phyloP scores from a whole-genome alignment of 805 yeast species.

The Schwanniomyces yamadae region DNA sequence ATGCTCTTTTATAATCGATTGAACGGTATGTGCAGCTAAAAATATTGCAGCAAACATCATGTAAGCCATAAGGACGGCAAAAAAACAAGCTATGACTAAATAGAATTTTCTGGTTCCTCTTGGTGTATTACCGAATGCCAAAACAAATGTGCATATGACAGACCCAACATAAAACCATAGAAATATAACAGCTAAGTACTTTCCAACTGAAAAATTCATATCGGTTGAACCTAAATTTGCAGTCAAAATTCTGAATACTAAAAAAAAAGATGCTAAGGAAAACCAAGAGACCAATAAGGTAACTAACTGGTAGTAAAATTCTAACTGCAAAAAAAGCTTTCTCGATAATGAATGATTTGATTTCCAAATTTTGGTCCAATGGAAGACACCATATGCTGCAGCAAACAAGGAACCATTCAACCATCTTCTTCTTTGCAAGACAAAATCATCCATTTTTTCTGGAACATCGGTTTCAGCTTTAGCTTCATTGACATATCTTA shows the following conservation, averaged over 20 bases:
- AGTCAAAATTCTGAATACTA: conserved; percentile 86
- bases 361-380: conserved; percentile 84
- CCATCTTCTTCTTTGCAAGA: conserved; percentile 97
- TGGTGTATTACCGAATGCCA: conserved; percentile 93
- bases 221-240: conserved; percentile 66
- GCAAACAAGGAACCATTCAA: conserved; percentile 97
- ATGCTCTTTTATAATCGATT: conserved; percentile 47
- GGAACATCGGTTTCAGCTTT: conserved; percentile 96
- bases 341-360: conserved; percentile 82
- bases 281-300: conserved; percentile 87
- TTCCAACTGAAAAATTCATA: conserved; percentile 69
- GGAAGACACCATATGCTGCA: conserved; percentile 83
- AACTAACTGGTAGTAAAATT: conserved; percentile 79
- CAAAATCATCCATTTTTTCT: conserved; percentile 89
- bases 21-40: conserved; percentile 72
- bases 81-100: conserved; percentile 67
- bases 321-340: conserved; percentile 78
- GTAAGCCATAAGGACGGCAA: conserved; percentile 86
- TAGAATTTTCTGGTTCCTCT: conserved; percentile 83
- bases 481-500: conserved; percentile 84
- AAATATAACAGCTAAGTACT: conserved; percentile 71
- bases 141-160: conserved; percentile 78
- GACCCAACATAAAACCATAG: conserved; percentile 84
- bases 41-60: conserved; percentile 85
- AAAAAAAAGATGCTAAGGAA: conserved; percentile 82